phyloP scores from a whole-genome alignment of 2,329 filamentous ascomycete species.

The Cucurbitaria berberidis region DNA sequence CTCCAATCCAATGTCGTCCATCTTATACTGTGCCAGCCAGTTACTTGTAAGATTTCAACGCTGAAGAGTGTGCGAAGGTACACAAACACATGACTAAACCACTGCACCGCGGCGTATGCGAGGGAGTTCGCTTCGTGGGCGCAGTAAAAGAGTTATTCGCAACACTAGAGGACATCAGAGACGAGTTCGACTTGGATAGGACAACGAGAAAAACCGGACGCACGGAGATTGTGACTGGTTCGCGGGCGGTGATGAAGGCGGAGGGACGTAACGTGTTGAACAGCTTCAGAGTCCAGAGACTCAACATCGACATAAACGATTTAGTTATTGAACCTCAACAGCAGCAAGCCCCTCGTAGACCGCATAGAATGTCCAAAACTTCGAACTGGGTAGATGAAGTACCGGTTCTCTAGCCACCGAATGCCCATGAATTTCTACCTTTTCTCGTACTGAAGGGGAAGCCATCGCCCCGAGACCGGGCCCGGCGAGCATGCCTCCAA shows the following conservation, averaged over 20 bases:
- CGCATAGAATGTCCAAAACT: too few relatives aligned
- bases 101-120: neutral
- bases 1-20: neutral
- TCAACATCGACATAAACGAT: too few relatives aligned
- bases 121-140: neutral
- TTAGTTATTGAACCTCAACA: neutral
- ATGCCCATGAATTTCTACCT: too few relatives aligned
- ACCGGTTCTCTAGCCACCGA: too few relatives aligned
- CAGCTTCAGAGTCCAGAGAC: too few relatives aligned
- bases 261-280: too few relatives aligned
- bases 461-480: too few relatives aligned
- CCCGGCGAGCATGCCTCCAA: neutral
- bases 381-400: too few relatives aligned
- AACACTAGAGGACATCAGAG: neutral
- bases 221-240: neutral
- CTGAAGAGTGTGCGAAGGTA: neutral
- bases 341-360: too few relatives aligned
- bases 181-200: neutral
- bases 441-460: too few relatives aligned
- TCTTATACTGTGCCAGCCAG: neutral
- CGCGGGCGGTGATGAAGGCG: too few relatives aligned
- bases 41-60: neutral
- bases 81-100: neutral
- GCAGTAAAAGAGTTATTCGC: neutral
- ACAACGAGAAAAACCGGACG: neutral